A percentile compares a stretch with the other conserved stretches of the same genome.
Conservation (phyloP, 2,329 filamentous ascomycete species). For the Colletotrichum higginsianum region DNA sequence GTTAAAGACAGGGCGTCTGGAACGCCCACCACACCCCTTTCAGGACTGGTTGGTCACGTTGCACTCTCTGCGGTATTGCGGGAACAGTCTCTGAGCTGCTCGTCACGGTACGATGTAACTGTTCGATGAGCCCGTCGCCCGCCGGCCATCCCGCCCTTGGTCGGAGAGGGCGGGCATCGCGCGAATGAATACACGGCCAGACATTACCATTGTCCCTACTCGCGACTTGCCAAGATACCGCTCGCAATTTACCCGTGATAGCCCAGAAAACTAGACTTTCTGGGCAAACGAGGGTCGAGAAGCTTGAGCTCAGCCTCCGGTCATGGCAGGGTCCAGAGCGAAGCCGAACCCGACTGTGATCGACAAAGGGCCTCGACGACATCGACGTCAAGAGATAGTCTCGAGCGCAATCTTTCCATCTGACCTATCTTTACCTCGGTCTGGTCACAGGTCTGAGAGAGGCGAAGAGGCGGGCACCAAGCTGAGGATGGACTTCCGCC, state of each 20-base stretch:
- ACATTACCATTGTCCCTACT: not conserved
- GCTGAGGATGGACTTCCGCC: not conserved
- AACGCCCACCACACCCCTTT: constrained; percentile 28
- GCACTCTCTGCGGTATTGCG: constrained; percentile 23
- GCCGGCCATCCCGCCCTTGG: constrained; percentile 1
- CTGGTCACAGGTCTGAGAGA: not conserved
- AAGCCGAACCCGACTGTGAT: constrained; percentile 10
- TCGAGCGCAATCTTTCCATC: no score
- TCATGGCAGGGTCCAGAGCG: constrained; percentile 26
- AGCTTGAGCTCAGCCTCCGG: constrained; percentile 40
- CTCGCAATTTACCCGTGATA: constrained; percentile 36
- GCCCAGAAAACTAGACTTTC: constrained; percentile 13
- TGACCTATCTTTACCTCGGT: not conserved
- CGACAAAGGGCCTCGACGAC: constrained; percentile 2
- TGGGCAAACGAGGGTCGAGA: constrained; percentile 32
- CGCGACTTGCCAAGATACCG: constrained; percentile 27
- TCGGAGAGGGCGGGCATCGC: not conserved
- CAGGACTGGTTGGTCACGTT: constrained; percentile 28
- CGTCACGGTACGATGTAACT: constrained; percentile 25
- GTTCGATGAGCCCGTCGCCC: constrained; percentile 11
- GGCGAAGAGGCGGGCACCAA: not conserved
- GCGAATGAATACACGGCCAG: not conserved
- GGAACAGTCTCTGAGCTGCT: not conserved
- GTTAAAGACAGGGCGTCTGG: constrained; percentile 27
- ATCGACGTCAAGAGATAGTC: not conserved